A percentile compares a stretch with the other conserved stretches of the same genome.
Evolutionary conservation across 2,329 filamentous ascomycete genomes (phyloP).

Genomic region (Trichocomaceae sp.): DNA sequence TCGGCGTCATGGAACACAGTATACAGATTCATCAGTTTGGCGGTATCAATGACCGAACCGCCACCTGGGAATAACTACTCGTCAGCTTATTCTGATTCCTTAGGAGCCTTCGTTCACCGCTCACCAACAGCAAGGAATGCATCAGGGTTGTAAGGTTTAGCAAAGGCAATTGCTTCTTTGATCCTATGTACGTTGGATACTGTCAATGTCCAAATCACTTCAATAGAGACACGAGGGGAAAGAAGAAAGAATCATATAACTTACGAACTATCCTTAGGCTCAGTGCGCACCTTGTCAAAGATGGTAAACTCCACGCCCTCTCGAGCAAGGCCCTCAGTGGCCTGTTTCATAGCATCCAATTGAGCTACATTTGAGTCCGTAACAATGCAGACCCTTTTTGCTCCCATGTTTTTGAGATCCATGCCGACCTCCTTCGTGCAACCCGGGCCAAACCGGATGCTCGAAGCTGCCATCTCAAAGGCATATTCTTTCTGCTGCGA

Average conservation of each 20-base stretch:
- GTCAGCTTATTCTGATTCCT: constrained; percentile 9
- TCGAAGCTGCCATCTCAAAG: constrained; percentile 96
- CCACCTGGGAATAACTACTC: constrained; percentile 43
- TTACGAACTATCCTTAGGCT: constrained; percentile 90
- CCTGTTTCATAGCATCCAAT: constrained; percentile 84
- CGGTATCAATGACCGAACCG: constrained; percentile 95
- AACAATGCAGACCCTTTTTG: constrained; percentile 81
- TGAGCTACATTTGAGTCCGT: constrained; percentile 78
- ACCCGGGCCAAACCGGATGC: constrained; percentile 88
- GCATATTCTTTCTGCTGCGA: constrained; percentile 86
- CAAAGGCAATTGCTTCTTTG: constrained; percentile 81
- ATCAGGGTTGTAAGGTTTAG: constrained; percentile 72
- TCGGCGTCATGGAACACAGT: constrained; percentile 83
- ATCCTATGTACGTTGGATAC: constrained; percentile 49
- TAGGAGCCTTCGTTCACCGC: constrained; percentile 1
- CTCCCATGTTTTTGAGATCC: constrained; percentile 89
- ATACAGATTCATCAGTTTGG: constrained; percentile 98
- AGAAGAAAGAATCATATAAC: constrained; percentile 27
- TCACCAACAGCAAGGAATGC: constrained; percentile 82
- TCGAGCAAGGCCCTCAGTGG: constrained; percentile 67
- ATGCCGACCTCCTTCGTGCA: constrained; percentile 95
- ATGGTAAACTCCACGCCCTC: constrained; percentile 78
- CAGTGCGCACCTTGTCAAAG: constrained; percentile 72
- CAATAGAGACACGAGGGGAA: no score
- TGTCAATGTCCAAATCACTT: constrained; percentile 6